Percentiles rank a stretch among this genome's conserved stretches.
Conservation (phyloP, 495 filamentous ascomycete species). For the Penicillium bovifimosum region DNA sequence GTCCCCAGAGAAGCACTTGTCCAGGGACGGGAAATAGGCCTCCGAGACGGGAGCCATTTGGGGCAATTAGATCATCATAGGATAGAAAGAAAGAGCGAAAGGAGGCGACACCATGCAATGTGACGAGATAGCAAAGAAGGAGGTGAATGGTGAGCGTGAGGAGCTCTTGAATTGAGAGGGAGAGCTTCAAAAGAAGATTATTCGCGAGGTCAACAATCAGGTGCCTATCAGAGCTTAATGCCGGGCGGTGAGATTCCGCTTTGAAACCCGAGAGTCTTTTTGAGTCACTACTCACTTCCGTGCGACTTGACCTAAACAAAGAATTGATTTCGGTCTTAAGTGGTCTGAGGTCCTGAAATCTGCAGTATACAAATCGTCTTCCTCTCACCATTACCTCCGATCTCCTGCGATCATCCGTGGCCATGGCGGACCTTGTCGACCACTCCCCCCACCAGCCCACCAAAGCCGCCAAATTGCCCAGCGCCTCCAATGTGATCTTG, state of each 20-base stretch:
- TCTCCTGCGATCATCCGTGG: constrained; percentile 1
- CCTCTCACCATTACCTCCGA: not conserved
- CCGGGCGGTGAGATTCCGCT: constrained; percentile 29
- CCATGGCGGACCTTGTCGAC: constrained; percentile 59
- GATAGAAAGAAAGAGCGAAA: constrained; percentile 11
- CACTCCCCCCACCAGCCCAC: constrained; percentile 80
- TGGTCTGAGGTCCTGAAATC: not conserved
- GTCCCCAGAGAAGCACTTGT: constrained; percentile 56
- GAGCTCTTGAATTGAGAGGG: constrained; percentile 8
- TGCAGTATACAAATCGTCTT: constrained; percentile 10
- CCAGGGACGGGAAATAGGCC: constrained; percentile 58
- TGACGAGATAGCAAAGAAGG: constrained; percentile 7
- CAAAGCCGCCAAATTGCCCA: constrained; percentile 59
- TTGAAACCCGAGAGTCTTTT: not conserved
- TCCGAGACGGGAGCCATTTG: constrained; percentile 64
- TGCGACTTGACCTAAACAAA: not conserved
- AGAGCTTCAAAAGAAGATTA: constrained; percentile 17
- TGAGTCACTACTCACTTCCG: constrained; percentile 21
- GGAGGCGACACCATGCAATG: constrained; percentile 5
- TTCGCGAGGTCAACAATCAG: constrained; percentile 13
- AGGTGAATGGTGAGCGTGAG: not conserved
- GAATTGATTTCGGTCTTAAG: not conserved
- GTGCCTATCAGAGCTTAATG: constrained; percentile 33
- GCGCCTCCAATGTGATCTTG: constrained; percentile 83
- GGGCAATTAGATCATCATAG: constrained; percentile 53